A percentile compares a stretch with the other conserved stretches of the same genome.
Evolutionary conservation across 108 stramenopile genomes (phyloP).

Genomic region (Thalassiosira profunda): DNA sequence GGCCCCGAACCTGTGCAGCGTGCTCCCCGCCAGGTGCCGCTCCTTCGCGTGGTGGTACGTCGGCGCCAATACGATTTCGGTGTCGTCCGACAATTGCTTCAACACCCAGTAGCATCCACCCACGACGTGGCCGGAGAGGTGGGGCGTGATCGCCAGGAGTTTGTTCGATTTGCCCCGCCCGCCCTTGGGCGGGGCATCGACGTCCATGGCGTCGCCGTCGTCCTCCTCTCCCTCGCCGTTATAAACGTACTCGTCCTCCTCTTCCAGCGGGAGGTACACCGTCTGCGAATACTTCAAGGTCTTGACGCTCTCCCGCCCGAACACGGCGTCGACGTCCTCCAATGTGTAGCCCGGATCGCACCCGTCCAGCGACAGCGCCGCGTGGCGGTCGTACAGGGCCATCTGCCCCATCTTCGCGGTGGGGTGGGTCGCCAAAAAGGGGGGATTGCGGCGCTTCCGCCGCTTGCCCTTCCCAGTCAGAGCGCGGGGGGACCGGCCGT

Average conservation of each 20-base stretch:
- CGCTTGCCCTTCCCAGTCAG: slow-evolving; percentile 4
- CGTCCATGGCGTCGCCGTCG: neutral
- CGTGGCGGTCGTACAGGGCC: slow-evolving; percentile 95
- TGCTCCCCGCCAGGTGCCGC: slow-evolving; percentile 79
- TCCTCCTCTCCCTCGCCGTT: neutral
- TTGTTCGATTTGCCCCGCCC: slow-evolving; percentile 2
- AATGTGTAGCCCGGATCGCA: slow-evolving; percentile 74
- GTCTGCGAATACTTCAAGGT: slow-evolving; percentile 94
- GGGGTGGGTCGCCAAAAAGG: slow-evolving; percentile 94
- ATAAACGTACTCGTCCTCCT: neutral
- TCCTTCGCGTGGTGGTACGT: slow-evolving; percentile 88
- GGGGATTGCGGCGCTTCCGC: slow-evolving; percentile 41
- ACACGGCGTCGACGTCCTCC: slow-evolving; percentile 90
- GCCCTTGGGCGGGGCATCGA: slow-evolving; percentile 2
- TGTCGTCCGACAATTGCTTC: slow-evolving; percentile 77
- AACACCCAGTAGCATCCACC: slow-evolving; percentile 87
- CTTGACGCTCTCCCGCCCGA: slow-evolving; percentile 54
- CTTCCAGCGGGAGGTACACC: slow-evolving; percentile 52
- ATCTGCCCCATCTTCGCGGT: slow-evolving; percentile 98
- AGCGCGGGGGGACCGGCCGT: slow-evolving; percentile 45
- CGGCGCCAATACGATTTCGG: slow-evolving; percentile 70
- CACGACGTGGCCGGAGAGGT: slow-evolving; percentile 87
- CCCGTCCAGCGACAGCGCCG: slow-evolving; percentile 77
- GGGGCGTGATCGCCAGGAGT: slow-evolving; percentile 72
- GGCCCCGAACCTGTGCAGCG: slow-evolving; percentile 74